These are phyloP conservation scores for Venturia nashicola DNA, from an alignment of 2,329 filamentous ascomycete genomes.

Conservation along the genomic window DNA sequence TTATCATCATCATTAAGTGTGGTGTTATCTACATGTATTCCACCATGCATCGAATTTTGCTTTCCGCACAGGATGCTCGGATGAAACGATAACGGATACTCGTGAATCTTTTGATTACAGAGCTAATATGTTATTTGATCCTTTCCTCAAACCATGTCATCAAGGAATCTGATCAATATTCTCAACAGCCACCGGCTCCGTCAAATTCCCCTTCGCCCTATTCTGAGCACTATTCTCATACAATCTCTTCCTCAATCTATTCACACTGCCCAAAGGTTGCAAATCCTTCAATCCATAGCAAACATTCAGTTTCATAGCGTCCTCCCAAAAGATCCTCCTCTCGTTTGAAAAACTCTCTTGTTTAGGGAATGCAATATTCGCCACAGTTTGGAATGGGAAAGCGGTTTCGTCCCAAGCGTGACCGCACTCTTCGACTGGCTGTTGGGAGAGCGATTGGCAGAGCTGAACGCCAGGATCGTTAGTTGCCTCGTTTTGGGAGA, in stretches of 20 bases:
- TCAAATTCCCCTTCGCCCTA: background rate
- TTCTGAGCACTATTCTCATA: background rate
- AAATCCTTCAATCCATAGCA: constrained; percentile 31
- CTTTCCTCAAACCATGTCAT: background rate
- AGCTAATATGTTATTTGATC: too few relatives aligned
- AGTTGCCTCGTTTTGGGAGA: constrained; percentile 26
- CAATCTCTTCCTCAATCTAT: constrained; percentile 24
- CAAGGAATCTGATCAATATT: background rate
- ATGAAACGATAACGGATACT: too few relatives aligned
- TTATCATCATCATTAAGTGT: too few relatives aligned
- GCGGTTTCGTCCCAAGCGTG: constrained; percentile 34
- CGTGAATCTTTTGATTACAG: too few relatives aligned
- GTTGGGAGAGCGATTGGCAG: constrained; percentile 33
- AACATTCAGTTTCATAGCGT: constrained; percentile 30
- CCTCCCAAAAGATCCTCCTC: constrained; percentile 30
- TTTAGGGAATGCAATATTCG: constrained; percentile 25
- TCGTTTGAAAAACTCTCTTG: constrained; percentile 30
- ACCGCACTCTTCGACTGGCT: constrained; percentile 33
- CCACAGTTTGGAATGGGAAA: constrained; percentile 36
- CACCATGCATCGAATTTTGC: too few relatives aligned
- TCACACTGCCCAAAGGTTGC: constrained; percentile 28
- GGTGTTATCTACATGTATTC: too few relatives aligned
- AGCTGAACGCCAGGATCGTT: constrained; percentile 36
- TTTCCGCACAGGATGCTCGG: too few relatives aligned
- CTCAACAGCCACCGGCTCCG: background rate